Evolutionary conservation across 1,139 yeast genomes (phyloP).

Genomic region (Nakaseomyces nivariensis): DNA sequence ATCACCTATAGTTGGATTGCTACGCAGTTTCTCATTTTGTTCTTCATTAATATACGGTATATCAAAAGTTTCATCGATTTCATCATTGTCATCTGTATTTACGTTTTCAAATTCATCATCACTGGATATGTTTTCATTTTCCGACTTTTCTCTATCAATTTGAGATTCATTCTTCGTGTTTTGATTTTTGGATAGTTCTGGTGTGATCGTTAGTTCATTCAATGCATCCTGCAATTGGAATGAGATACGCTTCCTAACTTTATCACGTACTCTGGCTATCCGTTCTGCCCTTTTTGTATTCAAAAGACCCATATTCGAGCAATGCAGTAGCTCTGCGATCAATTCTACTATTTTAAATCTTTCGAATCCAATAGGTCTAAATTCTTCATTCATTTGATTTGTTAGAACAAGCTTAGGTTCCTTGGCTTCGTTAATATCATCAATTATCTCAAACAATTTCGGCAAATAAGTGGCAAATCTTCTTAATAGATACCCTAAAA

Average conservation of each 20-base stretch:
- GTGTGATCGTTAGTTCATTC: conserved; percentile 28
- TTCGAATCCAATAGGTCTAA: conserved; percentile 88
- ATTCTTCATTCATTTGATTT: conserved; percentile 25
- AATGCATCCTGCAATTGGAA: conserved; percentile 27
- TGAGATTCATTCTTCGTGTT: background rate
- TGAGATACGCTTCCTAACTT: conserved; percentile 41
- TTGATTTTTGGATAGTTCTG: background rate
- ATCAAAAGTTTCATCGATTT: conserved; percentile 37
- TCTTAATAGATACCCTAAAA: conserved; percentile 32
- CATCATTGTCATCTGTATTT: conserved; percentile 13
- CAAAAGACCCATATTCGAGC: conserved; percentile 90
- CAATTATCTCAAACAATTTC: conserved; percentile 37
- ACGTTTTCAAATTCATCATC: conserved; percentile 6
- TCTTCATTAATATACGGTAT: conserved; percentile 43
- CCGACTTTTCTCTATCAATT: background rate
- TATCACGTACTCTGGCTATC: conserved; percentile 67
- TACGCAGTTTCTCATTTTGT: conserved; percentile 50
- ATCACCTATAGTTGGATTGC: conserved; percentile 81
- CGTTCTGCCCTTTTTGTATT: conserved; percentile 79
- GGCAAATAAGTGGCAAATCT: conserved; percentile 27
- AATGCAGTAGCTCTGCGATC: conserved; percentile 87
- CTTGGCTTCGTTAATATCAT: conserved; percentile 9
- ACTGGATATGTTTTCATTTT: background rate
- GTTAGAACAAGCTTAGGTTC: conserved; percentile 10
- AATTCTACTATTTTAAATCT: conserved; percentile 90